Conservation (phyloP, 208 protist genomes). For the Trypanosoma conorhini region DNA sequence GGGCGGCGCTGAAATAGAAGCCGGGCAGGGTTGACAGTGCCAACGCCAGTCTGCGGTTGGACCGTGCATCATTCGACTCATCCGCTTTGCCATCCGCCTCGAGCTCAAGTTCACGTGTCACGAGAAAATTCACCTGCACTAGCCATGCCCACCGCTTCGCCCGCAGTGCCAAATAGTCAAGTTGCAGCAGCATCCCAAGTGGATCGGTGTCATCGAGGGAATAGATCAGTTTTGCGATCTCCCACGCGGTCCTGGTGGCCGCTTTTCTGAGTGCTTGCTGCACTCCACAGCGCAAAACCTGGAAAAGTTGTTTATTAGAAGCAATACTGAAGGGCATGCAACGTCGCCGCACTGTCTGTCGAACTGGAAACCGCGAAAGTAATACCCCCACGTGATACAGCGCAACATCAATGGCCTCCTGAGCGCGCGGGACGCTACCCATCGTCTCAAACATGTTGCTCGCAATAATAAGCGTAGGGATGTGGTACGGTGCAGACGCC, state of each 20-base stretch:
- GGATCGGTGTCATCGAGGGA: conserved; percentile 79
- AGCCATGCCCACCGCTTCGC: conserved; percentile 82
- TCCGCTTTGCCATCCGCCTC: not conserved
- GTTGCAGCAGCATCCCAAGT: conserved; percentile 52
- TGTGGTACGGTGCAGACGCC: conserved; percentile 59
- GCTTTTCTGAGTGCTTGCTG: conserved; percentile 70
- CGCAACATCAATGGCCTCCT: conserved; percentile 72
- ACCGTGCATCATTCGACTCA: conserved; percentile 13
- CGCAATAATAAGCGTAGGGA: conserved; percentile 76
- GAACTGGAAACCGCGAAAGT: conserved; percentile 56
- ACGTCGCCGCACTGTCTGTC: conserved; percentile 56
- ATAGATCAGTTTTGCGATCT: conserved; percentile 62
- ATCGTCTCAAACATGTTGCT: conserved; percentile 66
- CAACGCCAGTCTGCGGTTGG: conserved; percentile 26
- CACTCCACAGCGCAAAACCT: conserved; percentile 56
- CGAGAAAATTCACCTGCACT: conserved; percentile 49
- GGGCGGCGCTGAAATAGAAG: conserved; percentile 77
- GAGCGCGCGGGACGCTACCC: conserved; percentile 43
- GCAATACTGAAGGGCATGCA: conserved; percentile 37
- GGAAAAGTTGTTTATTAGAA: conserved; percentile 57
- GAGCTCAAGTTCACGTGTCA: conserved; percentile 13
- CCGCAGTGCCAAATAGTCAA: conserved; percentile 83
- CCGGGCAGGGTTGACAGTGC: conserved; percentile 51
- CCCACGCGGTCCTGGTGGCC: conserved; percentile 71
- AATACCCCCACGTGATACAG: conserved; percentile 78